A percentile compares a stretch with the other conserved stretches of the same genome.
Conservation (phyloP, 345 rosid species). For the Dovyalis caffra region DNA sequence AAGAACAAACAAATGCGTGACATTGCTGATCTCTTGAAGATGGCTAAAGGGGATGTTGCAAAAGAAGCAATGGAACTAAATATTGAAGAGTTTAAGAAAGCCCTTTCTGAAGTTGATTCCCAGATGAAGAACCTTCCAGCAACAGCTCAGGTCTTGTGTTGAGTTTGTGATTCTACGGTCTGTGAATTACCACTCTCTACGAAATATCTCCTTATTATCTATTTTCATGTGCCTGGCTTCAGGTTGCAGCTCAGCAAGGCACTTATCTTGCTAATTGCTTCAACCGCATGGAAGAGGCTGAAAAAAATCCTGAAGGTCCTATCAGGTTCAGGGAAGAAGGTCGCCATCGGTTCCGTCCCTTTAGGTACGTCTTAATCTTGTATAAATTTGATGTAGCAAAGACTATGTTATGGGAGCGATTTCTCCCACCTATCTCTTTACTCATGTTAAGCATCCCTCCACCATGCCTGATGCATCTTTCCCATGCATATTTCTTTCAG, state of each 20-base stretch:
- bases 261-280: constrained; percentile 88
- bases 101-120: constrained; percentile 82
- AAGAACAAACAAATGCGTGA: constrained; percentile 65
- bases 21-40: constrained; percentile 64
- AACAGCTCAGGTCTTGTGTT: constrained; percentile 74
- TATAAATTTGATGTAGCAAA: background rate
- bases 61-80: constrained; percentile 64
- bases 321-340: constrained; percentile 88
- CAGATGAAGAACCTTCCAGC: constrained; percentile 94
- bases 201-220: background rate
- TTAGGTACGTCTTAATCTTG: constrained; percentile 49
- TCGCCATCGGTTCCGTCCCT: constrained; percentile 92
- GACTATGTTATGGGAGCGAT: background rate
- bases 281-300: constrained; percentile 88
- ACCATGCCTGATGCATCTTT: background rate
- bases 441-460: background rate
- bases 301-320: constrained; percentile 91
- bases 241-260: constrained; percentile 99
- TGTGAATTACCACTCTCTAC: background rate
- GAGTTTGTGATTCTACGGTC: background rate
- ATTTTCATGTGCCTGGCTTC: constrained; percentile 1
- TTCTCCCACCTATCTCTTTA: background rate
- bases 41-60: constrained; percentile 52
- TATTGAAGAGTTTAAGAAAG: constrained; percentile 75
- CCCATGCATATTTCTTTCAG: background rate